phyloP scores from a whole-genome alignment of 2,329 filamentous ascomycete genomes.

The Ophiostoma australiae region DNA sequence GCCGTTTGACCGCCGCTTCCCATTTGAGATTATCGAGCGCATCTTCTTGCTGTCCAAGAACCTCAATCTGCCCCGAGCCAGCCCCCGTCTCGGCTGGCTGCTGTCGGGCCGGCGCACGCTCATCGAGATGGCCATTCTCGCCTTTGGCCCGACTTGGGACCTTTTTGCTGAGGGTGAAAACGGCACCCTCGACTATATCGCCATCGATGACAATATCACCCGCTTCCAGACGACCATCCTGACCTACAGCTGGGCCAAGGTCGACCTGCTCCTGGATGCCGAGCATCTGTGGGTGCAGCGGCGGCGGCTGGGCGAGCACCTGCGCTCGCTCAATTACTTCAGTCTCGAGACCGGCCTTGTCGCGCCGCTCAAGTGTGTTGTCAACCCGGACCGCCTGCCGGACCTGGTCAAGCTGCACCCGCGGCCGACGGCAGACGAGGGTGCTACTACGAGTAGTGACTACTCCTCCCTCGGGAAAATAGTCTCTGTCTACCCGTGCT shows the following conservation, averaged over 20 bases:
- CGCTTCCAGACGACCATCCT: constrained; percentile 19
- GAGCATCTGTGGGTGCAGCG: constrained; percentile 25
- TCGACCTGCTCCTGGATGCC: constrained; percentile 26
- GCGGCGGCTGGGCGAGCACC: neutral
- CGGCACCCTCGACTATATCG: neutral
- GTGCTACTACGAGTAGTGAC: neutral
- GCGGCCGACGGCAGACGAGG: neutral
- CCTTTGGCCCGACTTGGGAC: constrained; percentile 42
- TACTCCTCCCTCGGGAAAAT: neutral
- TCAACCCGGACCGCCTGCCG: neutral
- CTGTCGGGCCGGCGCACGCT: constrained; percentile 41
- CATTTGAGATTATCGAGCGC: constrained; percentile 49
- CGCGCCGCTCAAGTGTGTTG: neutral
- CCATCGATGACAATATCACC: neutral
- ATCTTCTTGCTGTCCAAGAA: constrained; percentile 50
- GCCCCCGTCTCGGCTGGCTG: constrained; percentile 42
- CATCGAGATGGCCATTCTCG: constrained; percentile 35
- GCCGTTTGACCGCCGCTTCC: constrained; percentile 36
- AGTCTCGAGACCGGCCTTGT: neutral
- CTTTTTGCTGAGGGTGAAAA: constrained; percentile 36
- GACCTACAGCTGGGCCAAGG: constrained; percentile 24
- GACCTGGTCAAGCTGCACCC: neutral
- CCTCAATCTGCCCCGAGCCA: constrained; percentile 43
- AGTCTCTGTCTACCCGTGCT: constrained; percentile 15
- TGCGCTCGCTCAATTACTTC: neutral